Conservation (phyloP, 371 early-diverging fungal species). For the Mortierella sp. region DNA sequence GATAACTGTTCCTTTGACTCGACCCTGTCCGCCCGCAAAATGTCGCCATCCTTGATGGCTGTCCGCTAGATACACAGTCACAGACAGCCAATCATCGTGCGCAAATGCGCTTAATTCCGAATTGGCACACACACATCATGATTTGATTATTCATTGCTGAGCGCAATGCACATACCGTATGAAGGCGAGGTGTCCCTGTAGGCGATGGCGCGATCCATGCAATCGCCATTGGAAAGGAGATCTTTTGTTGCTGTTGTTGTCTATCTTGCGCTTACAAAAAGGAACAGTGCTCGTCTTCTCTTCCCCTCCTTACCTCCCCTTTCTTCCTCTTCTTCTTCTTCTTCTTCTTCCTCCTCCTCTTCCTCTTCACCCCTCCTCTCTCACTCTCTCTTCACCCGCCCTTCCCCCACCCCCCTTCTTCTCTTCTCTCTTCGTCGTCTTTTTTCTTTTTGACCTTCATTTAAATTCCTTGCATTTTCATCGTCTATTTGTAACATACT, state of each 20-base stretch:
- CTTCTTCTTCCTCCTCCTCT: conserved; percentile 1
- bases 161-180: no score
- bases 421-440: not conserved
- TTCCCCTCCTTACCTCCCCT: not conserved
- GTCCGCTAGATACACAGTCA: conserved; percentile 12
- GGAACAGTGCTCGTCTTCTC: not conserved
- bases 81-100: not conserved
- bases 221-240: not conserved
- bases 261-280: not conserved
- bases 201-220: conserved; percentile 17
- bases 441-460: not conserved
- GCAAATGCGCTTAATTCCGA: not conserved
- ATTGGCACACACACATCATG: not conserved
- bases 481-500: not conserved
- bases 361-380: conserved; percentile 6
- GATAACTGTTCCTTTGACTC: not conserved
- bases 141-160: not conserved
- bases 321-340: not conserved
- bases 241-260: not conserved
- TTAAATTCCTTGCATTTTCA: not conserved
- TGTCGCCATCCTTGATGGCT: conserved; percentile 11
- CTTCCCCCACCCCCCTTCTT: not conserved
- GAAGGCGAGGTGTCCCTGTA: no score
- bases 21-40: not conserved
- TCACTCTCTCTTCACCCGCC: not conserved